Base-by-base conservation (phyloP, 2,329 filamentous ascomycete genomes). In the Aureobasidium sp. region DNA sequence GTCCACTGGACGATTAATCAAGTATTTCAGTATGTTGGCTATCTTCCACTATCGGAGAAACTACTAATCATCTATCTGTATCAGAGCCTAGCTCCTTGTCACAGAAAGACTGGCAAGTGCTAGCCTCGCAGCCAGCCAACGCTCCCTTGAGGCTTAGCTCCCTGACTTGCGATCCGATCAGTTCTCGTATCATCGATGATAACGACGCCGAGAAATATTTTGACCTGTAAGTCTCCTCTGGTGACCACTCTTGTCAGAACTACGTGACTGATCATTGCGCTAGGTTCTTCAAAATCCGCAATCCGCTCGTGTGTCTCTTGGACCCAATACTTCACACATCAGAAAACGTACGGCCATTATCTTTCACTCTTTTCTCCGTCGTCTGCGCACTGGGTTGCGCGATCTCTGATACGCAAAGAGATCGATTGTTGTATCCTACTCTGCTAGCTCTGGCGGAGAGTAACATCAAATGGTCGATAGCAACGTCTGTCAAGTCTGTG, bases 381-480 rank as follows among this genome's bases (percentile, higher is more conserved):
- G 15, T 58, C 20, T 58, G 55, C 22, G 55, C 55, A 41, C 25
- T 58, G 22, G 55, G 55, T 5, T 58, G 55, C n/a, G 55, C 55
- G 2, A 29, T 58, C 1, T 45, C 55, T 0, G 17, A 58, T 9
- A 22, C 5, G 5, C 41, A 44, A 2, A 29, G 42, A 45, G 55
- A 58, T 15, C 17, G 42, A 15, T 15, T 37, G 11, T 37, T 58
- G 20, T 58, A 58, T 15, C 55, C 55, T 27, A 25, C 41, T 47
- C 42, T 58, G 6, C 29, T 47, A 34, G 55, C 42, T 15, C 20
- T 58, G 37, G 55, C 55, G 12, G 41, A 58, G 8, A 36, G 41
- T 15, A 58, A 58, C 31, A 58, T 58, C 42, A 58, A 31, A 37
- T 58, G 55, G 55, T 58, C 55, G 27, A 58, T 58, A 27, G 55